phyloP scores from a whole-genome alignment of 257 asterid species.

The Osmanthus fragrans region DNA sequence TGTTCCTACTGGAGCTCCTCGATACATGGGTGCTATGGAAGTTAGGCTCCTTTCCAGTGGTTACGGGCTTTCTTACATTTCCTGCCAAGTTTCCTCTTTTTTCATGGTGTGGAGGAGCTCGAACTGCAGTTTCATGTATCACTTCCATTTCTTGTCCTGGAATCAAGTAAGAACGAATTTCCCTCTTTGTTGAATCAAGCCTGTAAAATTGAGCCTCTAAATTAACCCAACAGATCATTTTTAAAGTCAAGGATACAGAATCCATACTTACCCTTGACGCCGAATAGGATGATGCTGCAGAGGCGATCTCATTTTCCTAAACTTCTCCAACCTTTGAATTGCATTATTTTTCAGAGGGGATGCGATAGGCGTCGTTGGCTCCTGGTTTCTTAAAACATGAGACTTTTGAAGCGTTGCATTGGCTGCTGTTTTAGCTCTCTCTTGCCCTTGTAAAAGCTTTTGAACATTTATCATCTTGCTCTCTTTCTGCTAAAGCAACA shows the following conservation, averaged over 20 bases:
- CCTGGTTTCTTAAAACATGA: slow-evolving; percentile 7
- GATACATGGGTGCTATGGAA: slow-evolving; percentile 33
- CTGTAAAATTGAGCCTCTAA: neutral
- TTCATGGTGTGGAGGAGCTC: neutral
- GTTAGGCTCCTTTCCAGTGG: slow-evolving; percentile 40
- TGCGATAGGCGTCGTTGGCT: neutral
- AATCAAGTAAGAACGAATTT: too few relatives aligned
- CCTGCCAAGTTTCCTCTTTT: neutral
- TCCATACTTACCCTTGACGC: neutral
- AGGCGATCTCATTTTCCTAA: slow-evolving; percentile 18
- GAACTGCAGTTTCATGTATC: neutral
- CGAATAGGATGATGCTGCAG: neutral
- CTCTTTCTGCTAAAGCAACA: slow-evolving; percentile 29
- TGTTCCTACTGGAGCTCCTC: slow-evolving; percentile 27
- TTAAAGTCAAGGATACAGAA: too few relatives aligned
- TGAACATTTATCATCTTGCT: slow-evolving; percentile 5
- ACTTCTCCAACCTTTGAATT: neutral
- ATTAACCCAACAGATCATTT: too few relatives aligned
- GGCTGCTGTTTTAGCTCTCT: slow-evolving; percentile 21
- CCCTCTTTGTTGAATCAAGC: neutral
- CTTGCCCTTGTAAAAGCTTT: slow-evolving; percentile 20
- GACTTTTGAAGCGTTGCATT: slow-evolving; percentile 19
- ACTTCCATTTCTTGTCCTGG: neutral
- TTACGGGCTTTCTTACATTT: slow-evolving; percentile 23
- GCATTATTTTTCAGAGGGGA: neutral